Evolutionary conservation across 371 early-diverging fungal genomes (phyloP), one percentile per base, ranked within the genome.

Genomic region (Mucor mucedo): DNA sequence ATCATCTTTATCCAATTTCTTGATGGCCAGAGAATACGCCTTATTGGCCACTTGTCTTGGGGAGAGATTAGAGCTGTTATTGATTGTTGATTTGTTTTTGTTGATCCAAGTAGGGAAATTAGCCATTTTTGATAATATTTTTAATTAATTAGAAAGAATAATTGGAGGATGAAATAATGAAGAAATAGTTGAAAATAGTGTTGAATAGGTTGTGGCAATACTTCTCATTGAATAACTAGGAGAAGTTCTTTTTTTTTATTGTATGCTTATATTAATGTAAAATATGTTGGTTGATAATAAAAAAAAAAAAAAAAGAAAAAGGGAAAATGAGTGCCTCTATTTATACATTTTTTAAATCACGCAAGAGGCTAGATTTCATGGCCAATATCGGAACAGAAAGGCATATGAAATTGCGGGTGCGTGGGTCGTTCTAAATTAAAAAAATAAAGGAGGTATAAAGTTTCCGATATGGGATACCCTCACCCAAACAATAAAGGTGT

Each of bases 21-120:
- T 79, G 54, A 69, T 60, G 7, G 69, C 74, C 39, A 79, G 57
- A n/a, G 67, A 55, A 48, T 70, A 59, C 4, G 75, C 71, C 57
- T 73, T 76, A 48, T 63, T 74, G 28, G 79, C 79, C 21, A 76
- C 53, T 55, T 79, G 79, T 38, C 79, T 71, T 35, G 79, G 79
- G 4, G 79, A 79, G 52, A 73, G 28, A 8, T 39, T 53, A n/a
- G 65, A 53, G 16, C 21, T 21, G 21, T 64, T 63, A 44, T 53
- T 30, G 9, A 58, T 28, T 28, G 50, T 50, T 4, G 50, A 50
- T 14, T 53, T 61, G 53, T 61, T 69, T 50, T 68, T 68, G 11
- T 68, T 72, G 58, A 68, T 65, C 32, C 72, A 70, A 33, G 66
- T 63, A 52, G 60, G 64, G 39, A 58, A 61, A 59, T 58, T 64